Evolutionary conservation across 768 basidiomycete genomes (phyloP).

Genomic region (Pleurotus tuoliensis): DNA sequence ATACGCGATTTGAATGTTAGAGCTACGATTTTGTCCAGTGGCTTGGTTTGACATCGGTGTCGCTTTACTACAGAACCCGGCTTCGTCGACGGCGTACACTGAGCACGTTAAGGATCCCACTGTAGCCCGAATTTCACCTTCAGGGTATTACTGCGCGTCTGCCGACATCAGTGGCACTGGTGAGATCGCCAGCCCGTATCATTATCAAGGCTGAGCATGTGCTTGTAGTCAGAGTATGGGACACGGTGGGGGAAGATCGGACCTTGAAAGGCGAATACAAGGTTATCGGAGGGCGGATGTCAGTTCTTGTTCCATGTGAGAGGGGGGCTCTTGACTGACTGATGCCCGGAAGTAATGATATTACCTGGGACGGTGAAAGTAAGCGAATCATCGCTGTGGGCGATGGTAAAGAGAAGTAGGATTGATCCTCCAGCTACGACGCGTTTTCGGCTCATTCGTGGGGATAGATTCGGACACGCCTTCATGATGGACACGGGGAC

Average conservation of each 20-base stretch:
- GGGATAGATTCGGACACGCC: constrained; percentile 68
- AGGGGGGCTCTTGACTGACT: background rate
- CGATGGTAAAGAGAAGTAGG: constrained; percentile 84
- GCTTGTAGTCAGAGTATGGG: constrained; percentile 81
- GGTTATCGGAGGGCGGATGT: constrained; percentile 73
- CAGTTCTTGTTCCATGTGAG: constrained; percentile 18
- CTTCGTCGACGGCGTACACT: constrained; percentile 59
- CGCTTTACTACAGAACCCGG: constrained; percentile 51
- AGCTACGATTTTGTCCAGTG: constrained; percentile 4
- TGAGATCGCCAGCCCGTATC: constrained; percentile 24
- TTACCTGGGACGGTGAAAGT: constrained; percentile 95
- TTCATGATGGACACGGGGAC: constrained; percentile 84
- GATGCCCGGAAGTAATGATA: constrained; percentile 63
- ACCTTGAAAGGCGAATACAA: constrained; percentile 78
- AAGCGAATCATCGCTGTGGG: constrained; percentile 95
- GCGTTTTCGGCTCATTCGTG: background rate
- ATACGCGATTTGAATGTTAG: constrained; percentile 80
- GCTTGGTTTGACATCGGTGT: background rate
- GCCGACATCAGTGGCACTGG: constrained; percentile 82
- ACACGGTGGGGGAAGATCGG: constrained; percentile 83
- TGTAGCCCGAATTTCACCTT: constrained; percentile 88
- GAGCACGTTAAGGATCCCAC: constrained; percentile 84
- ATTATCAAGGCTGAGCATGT: background rate
- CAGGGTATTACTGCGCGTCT: constrained; percentile 94
- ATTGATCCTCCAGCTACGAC: background rate